Conservation (phyloP, 2,329 filamentous ascomycete genomes). For the Aspergillus flavus region DNA sequence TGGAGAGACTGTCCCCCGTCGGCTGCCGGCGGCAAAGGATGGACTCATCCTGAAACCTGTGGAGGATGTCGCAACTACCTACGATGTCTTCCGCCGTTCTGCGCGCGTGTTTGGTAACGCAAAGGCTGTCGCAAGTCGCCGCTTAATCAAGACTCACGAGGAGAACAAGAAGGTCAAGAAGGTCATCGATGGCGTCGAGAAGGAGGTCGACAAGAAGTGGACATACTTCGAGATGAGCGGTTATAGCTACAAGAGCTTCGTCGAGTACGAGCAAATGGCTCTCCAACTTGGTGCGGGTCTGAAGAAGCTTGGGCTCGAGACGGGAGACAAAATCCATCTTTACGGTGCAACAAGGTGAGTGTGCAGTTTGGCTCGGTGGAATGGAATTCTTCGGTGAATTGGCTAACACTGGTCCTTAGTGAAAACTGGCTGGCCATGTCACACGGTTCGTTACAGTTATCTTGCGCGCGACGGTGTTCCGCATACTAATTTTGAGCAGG, state of each 20-base stretch:
- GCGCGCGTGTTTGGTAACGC: conserved; percentile 65
- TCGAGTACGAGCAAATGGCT: conserved; percentile 73
- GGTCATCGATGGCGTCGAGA: conserved; percentile 76
- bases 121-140: conserved; percentile 70
- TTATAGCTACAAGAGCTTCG: conserved; percentile 76
- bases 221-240: conserved; percentile 81
- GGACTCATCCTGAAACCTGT: conserved; percentile 67
- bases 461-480: neutral
- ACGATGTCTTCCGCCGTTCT: conserved; percentile 73
- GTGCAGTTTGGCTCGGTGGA: neutral
- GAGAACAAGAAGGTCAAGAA: conserved; percentile 92
- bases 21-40: conserved; percentile 71
- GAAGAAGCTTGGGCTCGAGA: conserved; percentile 70
- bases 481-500: conserved; percentile 34
- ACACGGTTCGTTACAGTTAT: conserved; percentile 56
- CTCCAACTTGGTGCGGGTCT: conserved; percentile 72
- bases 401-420: conserved; percentile 46
- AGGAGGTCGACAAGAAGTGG: conserved; percentile 88
- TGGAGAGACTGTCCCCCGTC: conserved; percentile 82
- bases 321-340: conserved; percentile 72
- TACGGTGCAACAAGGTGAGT: conserved; percentile 79
- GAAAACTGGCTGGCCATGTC: conserved; percentile 82
- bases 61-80: conserved; percentile 73
- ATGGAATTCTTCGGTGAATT: neutral
- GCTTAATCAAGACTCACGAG: conserved; percentile 73